These are phyloP conservation scores for Kazachstania viticola DNA, from an alignment of 805 yeast genomes.

Conservation along the genomic window DNA sequence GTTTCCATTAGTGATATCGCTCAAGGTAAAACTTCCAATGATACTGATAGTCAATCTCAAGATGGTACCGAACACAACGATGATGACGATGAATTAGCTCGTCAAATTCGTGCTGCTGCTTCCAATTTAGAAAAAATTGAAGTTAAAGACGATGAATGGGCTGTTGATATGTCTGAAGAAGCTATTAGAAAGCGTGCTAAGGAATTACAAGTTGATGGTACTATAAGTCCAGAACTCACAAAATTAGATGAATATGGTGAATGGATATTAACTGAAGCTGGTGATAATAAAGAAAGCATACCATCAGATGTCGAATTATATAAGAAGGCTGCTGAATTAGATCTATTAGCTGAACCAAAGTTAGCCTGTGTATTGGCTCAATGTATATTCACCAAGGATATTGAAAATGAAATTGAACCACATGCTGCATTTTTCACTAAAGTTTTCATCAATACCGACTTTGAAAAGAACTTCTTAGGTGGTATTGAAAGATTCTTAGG, in stretches of 20 bases:
- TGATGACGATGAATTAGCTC: slow-evolving; percentile 63
- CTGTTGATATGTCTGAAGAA: slow-evolving; percentile 93
- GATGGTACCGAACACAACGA: slow-evolving; percentile 43
- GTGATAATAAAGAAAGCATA: slow-evolving; percentile 45
- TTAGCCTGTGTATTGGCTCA: slow-evolving; percentile 90
- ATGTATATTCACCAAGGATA: slow-evolving; percentile 68
- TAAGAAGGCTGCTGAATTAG: slow-evolving; percentile 76
- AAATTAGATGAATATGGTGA: slow-evolving; percentile 74
- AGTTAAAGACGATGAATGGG: slow-evolving; percentile 89
- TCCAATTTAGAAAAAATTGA: slow-evolving; percentile 51
- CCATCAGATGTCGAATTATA: slow-evolving; percentile 85
- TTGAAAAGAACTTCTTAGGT: slow-evolving; percentile 84
- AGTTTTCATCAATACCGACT: slow-evolving; percentile 46
- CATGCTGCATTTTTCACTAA: slow-evolving; percentile 80
- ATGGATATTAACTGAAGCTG: slow-evolving; percentile 53
- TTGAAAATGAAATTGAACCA: slow-evolving; percentile 55
- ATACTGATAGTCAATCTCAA: slow-evolving; percentile 22
- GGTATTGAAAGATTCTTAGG: slow-evolving; percentile 93
- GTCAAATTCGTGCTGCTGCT: slow-evolving; percentile 76
- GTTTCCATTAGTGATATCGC: slow-evolving; percentile 70
- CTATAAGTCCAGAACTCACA: slow-evolving; percentile 31
- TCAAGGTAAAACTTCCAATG: slow-evolving; percentile 30
- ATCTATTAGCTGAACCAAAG: slow-evolving; percentile 57
- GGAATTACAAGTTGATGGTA: slow-evolving; percentile 61
- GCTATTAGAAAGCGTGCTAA: slow-evolving; percentile 87